These are phyloP conservation scores for Aphanomyces cochlioides DNA, from an alignment of 352 stramenopile species.

Conservation along the genomic window DNA sequence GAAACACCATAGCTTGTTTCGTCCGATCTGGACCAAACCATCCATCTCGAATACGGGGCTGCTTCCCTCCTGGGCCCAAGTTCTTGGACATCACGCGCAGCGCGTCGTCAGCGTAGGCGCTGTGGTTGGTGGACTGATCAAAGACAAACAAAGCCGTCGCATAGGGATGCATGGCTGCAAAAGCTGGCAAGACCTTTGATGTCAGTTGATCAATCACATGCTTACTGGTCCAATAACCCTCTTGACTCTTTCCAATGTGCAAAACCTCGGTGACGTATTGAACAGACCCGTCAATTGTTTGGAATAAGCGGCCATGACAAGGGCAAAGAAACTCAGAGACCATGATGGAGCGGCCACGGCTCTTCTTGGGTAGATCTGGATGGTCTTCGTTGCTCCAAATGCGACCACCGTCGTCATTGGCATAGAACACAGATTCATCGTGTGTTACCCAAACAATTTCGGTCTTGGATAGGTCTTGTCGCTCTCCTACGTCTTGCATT, in stretches of 20 bases:
- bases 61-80: conserved; percentile 1
- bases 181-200: neutral
- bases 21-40: neutral
- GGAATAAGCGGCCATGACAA: conserved; percentile 16
- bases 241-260: conserved; percentile 3
- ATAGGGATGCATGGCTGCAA: neutral
- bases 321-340: conserved; percentile 15
- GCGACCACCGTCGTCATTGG: conserved; percentile 11
- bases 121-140: conserved; percentile 20
- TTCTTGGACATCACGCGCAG: conserved; percentile 4
- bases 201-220: conserved; percentile 13
- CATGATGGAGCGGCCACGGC: conserved; percentile 18
- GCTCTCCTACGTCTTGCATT: neutral
- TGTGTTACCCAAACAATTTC: conserved; percentile 23
- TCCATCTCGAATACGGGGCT: conserved; percentile 1
- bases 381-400: conserved; percentile 3
- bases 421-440: conserved; percentile 19
- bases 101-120: conserved; percentile 7
- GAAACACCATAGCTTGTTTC: conserved; percentile 5
- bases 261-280: neutral
- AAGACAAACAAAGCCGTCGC: conserved; percentile 6
- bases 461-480: neutral
- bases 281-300: neutral
- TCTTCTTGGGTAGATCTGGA: conserved; percentile 16
- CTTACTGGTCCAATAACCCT: conserved; percentile 20